Conservation (phyloP, 2,329 filamentous ascomycete genomes). For the Phialophora expanda region DNA sequence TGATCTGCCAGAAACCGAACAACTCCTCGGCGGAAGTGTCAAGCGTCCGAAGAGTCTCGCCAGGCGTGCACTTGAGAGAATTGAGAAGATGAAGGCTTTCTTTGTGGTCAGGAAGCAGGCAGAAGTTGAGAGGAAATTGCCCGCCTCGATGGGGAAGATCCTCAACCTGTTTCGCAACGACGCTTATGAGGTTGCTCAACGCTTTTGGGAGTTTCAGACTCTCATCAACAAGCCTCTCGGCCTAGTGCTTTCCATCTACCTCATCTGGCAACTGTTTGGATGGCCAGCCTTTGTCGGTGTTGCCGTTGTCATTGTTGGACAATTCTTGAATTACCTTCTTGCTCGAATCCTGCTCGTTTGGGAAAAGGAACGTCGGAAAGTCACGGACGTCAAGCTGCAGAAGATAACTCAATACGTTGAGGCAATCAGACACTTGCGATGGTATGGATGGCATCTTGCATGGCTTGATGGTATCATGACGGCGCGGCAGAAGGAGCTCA, state of each 20-base stretch:
- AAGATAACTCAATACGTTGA: slow-evolving; percentile 86
- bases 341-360: slow-evolving; percentile 70
- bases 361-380: slow-evolving; percentile 71
- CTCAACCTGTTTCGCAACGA: slow-evolving; percentile 83
- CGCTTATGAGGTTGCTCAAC: slow-evolving; percentile 78
- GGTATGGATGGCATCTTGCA: slow-evolving; percentile 80
- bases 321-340: slow-evolving; percentile 70
- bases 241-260: slow-evolving; percentile 71
- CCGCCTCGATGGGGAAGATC: slow-evolving; percentile 87
- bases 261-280: slow-evolving; percentile 80
- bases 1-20: slow-evolving; percentile 22
- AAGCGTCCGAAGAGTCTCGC: slow-evolving; percentile 39
- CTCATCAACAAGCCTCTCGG: slow-evolving; percentile 77
- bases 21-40: slow-evolving; percentile 26
- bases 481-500: slow-evolving; percentile 70
- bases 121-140: slow-evolving; percentile 46
- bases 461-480: slow-evolving; percentile 74
- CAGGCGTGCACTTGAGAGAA: neutral
- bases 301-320: slow-evolving; percentile 69
- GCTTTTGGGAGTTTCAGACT: slow-evolving; percentile 84
- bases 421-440: slow-evolving; percentile 77
- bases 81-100: slow-evolving; percentile 17
- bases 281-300: slow-evolving; percentile 78
- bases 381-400: slow-evolving; percentile 79
- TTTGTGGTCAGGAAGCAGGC: slow-evolving; percentile 36